Percentiles rank a stretch among this genome's conserved stretches.
phyloP scores from a whole-genome alignment of 352 stramenopile genomes.

The Thraustotheca clavata region DNA sequence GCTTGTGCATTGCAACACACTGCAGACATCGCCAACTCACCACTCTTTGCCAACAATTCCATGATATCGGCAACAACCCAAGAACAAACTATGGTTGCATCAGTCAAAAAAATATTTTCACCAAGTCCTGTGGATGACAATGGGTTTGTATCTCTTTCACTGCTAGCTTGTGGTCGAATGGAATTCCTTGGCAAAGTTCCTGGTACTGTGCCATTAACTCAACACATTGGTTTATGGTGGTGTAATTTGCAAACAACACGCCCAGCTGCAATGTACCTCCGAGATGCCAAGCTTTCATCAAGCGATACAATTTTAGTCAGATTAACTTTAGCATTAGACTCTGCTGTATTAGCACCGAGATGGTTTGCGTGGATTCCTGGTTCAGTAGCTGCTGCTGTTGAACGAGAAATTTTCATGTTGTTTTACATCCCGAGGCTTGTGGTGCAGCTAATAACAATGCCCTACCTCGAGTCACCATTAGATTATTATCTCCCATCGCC shows the following conservation, averaged over 20 bases:
- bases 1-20: slow-evolving; percentile 41
- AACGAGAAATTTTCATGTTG: neutral
- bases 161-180: slow-evolving; percentile 40
- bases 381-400: slow-evolving; percentile 23
- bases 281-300: slow-evolving; percentile 40
- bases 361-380: slow-evolving; percentile 63
- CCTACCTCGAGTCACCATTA: slow-evolving; percentile 1
- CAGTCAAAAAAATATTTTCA: neutral
- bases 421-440: neutral
- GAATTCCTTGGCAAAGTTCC: slow-evolving; percentile 17
- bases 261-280: slow-evolving; percentile 41
- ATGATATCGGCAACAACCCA: neutral
- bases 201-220: neutral
- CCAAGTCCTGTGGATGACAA: neutral
- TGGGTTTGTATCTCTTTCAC: slow-evolving; percentile 27
- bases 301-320: slow-evolving; percentile 53
- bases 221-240: neutral
- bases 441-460: neutral
- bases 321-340: slow-evolving; percentile 52
- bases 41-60: neutral
- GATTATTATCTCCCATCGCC: slow-evolving; percentile 11
- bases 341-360: slow-evolving; percentile 39
- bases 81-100: slow-evolving; percentile 9
- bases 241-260: slow-evolving; percentile 35
- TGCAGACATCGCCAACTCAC: slow-evolving; percentile 14